Evolutionary conservation across 768 basidiomycete genomes (phyloP), one percentile per base, ranked within the genome.

Genomic region (Lepiota venenata): DNA sequence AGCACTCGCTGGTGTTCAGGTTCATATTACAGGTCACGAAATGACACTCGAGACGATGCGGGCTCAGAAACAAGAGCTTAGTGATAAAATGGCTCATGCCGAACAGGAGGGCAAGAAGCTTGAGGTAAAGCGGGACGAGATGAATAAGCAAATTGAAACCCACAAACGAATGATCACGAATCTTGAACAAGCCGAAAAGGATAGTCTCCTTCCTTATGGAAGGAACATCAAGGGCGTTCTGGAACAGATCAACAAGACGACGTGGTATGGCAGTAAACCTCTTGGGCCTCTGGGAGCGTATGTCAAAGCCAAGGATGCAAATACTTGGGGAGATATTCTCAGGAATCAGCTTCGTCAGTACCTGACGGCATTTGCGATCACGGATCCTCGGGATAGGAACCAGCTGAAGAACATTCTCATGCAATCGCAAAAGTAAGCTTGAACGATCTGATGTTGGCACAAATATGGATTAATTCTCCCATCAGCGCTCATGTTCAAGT

Each of bases 251-350:
- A 64, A 69, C 41, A 62, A 60, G 25, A 71, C 69, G 65, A 70
- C 52, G 4, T 93, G 91, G 92, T 57, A 71, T 22, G 91, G 91
- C 2, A 76, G 83, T 43, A 63, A 62, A 16, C 89, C 90, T 0
- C 67, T 91, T 32, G 91, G 91, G 0, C 96, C 96, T 0, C 72
- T 98, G 21, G 96, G 96, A 0, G 57, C 79, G 46, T 78, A 82
- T 64, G 87, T 98, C 62, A 87, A 84, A 61, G 80, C 92, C 36
- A 81, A 75, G 60, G 88, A 95, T 46, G 71, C 75, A 2, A 62
- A 72, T 56, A 70, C 63, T 29, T 98, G 90, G 82, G 84, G 82
- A 0, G 71, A 71, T 0, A 60, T 91, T n/a, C 67, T 98, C 60
- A 73, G 87, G 57, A 68, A 68, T 47, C 80, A 87, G 59, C 71